phyloP scores from a whole-genome alignment of 495 filamentous ascomycete genomes.

The Aspergillus wentii region DNA sequence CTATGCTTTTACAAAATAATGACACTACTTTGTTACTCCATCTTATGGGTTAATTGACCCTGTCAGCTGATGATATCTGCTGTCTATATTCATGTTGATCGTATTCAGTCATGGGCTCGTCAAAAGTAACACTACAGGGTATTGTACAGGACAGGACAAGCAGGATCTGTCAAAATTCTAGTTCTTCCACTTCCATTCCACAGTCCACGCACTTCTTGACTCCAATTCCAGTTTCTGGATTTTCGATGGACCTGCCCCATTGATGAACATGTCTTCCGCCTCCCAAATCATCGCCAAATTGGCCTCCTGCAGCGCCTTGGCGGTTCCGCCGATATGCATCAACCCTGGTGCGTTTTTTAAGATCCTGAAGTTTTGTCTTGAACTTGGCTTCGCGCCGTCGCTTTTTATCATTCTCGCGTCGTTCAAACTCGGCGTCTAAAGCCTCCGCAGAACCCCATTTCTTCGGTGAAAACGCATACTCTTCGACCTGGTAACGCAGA shows the following conservation, averaged over 20 bases:
- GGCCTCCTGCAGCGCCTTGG: slow-evolving; percentile 46
- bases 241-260: slow-evolving; percentile 79
- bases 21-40: too few relatives aligned
- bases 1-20: too few relatives aligned
- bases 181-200: slow-evolving; percentile 94
- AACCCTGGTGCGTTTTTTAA: slow-evolving; percentile 90
- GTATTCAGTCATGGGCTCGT: too few relatives aligned
- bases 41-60: too few relatives aligned
- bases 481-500: slow-evolving; percentile 88
- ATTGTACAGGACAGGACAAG: not conserved
- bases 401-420: slow-evolving; percentile 77
- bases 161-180: slow-evolving; percentile 68
- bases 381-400: slow-evolving; percentile 87
- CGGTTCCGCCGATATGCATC: slow-evolving; percentile 77
- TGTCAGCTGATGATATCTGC: too few relatives aligned
- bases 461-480: slow-evolving; percentile 75
- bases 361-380: slow-evolving; percentile 74
- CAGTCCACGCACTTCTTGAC: slow-evolving; percentile 85
- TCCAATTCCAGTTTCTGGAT: slow-evolving; percentile 69
- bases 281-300: slow-evolving; percentile 73
- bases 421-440: slow-evolving; percentile 85
- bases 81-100: too few relatives aligned
- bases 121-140: too few relatives aligned
- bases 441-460: slow-evolving; percentile 84
- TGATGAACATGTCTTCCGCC: slow-evolving; percentile 81